Evolutionary conservation across 306 rosid species (phyloP).

Genomic region (Crotalaria pallida): DNA sequence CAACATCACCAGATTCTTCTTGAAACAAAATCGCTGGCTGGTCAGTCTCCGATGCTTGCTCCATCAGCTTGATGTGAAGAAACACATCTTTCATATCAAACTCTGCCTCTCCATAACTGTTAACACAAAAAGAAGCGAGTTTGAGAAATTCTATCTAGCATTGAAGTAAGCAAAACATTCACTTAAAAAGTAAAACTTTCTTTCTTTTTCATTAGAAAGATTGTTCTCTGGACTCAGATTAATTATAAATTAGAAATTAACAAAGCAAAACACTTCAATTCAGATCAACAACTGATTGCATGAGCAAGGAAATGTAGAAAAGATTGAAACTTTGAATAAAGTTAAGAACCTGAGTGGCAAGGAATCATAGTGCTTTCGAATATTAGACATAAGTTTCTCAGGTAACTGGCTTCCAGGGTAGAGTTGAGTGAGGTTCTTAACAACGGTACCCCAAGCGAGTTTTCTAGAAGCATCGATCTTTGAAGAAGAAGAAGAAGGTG

Average conservation of each 20-base stretch:
- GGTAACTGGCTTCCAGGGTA: slow-evolving; percentile 90
- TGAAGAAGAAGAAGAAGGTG: slow-evolving; percentile 26
- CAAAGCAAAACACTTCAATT: background rate
- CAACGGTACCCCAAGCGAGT: slow-evolving; percentile 71
- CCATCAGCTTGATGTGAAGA: slow-evolving; percentile 85
- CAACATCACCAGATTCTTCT: slow-evolving; percentile 42
- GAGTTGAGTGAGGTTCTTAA: slow-evolving; percentile 73
- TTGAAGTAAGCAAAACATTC: background rate
- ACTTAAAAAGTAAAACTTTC: too few relatives aligned
- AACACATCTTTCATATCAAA: slow-evolving; percentile 95
- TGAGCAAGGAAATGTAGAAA: background rate
- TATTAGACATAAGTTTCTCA: slow-evolving; percentile 76
- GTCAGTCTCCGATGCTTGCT: slow-evolving; percentile 65
- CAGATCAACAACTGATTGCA: background rate
- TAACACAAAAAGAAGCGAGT: background rate
- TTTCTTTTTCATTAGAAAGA: too few relatives aligned
- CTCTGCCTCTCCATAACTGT: slow-evolving; percentile 89
- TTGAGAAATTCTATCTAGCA: background rate
- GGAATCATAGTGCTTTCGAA: slow-evolving; percentile 86
- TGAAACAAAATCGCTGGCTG: slow-evolving; percentile 78
- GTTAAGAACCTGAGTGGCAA: slow-evolving; percentile 83
- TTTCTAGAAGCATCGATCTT: slow-evolving; percentile 52
- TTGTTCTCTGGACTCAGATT: too few relatives aligned
- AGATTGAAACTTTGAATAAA: background rate
- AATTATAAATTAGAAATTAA: too few relatives aligned